Base-by-base conservation (phyloP, 2,329 filamentous ascomycete genomes). In the Nannizziopsis barbatae region DNA sequence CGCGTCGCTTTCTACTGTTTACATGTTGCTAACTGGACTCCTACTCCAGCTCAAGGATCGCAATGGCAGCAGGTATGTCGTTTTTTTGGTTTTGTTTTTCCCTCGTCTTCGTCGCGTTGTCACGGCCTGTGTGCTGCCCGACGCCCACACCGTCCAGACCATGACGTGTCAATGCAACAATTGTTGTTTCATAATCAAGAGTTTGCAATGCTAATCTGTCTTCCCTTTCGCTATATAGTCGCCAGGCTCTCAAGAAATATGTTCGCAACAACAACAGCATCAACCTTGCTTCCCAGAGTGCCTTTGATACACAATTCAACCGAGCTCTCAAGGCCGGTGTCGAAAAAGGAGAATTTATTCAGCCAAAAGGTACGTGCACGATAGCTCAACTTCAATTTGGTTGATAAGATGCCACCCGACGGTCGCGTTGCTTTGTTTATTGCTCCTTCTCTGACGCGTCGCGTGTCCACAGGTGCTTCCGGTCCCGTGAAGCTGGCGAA, bases 401-500 rank as follows among this genome's bases (percentile, higher is more conserved):
- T 31, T 18, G n/a, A 12, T 37, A 20, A 11, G 17, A 4, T 3
- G 38, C n/a, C 9, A n/a, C 30, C 18, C 14, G 11, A 15, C 22
- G 14, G 36, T 32, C 20, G 27, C 39, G 44, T 27, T 9, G 1
- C 14, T 27, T 14, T 20, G 22, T 31, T 1, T 14, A 17, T 27
- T 35, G 11, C 14, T 22, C 39, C 22, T 14, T 18, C 17, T 42
- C 61, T 66, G 53, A 67, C 62, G 55, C 58, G 56, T 59, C 52
- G 47, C 33, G 20, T 33, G 40, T 50, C 45, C 51, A 20, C 20
- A 88, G 84, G 84, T 61, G 76, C 86, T 52, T 95, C 88, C 55
- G 88, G 88, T 52, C 84, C 86, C 57, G 87, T 92, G 70, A 95
- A 95, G 83, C 82, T 95, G 52, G 84, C 83, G 52, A 90, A 90